Percentiles rank a stretch among this genome's conserved stretches.
These are phyloP conservation scores for Stellera chamaejasme DNA, from an alignment of 345 rosid species.

Conservation along the genomic window DNA sequence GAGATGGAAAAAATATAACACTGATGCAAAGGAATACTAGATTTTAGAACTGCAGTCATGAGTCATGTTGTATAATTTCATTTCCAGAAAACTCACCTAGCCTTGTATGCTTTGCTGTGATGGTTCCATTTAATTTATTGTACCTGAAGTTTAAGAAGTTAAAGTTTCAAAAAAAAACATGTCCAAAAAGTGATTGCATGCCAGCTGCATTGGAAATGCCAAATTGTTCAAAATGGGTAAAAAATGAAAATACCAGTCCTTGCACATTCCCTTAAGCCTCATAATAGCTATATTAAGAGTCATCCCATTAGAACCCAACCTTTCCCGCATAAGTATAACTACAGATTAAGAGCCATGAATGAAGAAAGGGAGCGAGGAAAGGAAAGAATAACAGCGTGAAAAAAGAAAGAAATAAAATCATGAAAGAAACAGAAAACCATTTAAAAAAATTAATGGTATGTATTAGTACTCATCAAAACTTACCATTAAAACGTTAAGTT, in stretches of 20 bases:
- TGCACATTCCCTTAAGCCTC: conserved; percentile 43
- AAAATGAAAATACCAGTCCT: conserved; percentile 39
- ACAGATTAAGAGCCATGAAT: neutral
- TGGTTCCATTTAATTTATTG: conserved; percentile 62
- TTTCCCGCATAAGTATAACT: conserved; percentile 28
- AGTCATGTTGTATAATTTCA: neutral
- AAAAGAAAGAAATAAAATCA: too few relatives aligned
- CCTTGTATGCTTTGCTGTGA: conserved; percentile 49
- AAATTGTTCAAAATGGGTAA: neutral
- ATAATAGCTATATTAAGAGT: conserved; percentile 36
- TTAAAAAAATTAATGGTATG: too few relatives aligned
- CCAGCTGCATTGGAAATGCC: neutral
- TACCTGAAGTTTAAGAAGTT: conserved; percentile 24
- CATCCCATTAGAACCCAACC: conserved; percentile 40
- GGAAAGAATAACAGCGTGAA: too few relatives aligned
- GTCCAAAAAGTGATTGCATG: neutral
- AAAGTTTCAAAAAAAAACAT: conserved; percentile 1
- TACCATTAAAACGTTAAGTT: too few relatives aligned
- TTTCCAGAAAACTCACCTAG: conserved; percentile 28
- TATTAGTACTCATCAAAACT: too few relatives aligned
- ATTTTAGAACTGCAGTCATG: too few relatives aligned
- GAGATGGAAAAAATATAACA: too few relatives aligned
- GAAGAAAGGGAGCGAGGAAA: too few relatives aligned
- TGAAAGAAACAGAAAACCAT: too few relatives aligned
- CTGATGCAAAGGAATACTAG: too few relatives aligned